Base-by-base conservation (phyloP, 306 rosid species). In the Urtica urens region DNA sequence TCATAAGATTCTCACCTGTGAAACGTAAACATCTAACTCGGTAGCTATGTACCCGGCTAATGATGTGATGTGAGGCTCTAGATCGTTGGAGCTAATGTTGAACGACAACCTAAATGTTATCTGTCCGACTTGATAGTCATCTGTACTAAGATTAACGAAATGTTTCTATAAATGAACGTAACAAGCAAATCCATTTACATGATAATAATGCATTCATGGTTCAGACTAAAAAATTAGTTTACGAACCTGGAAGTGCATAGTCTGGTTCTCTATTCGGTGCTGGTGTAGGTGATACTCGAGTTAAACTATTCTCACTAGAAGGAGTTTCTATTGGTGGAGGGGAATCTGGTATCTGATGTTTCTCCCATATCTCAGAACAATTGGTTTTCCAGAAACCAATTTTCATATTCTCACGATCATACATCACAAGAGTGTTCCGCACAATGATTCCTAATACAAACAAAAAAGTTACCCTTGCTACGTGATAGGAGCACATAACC, bases 371-470 rank as follows among this genome's bases (percentile, higher is more conserved):
- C 72, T 85, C 94, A 2, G 94, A 77, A 82, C 99, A 92, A 66
- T 92, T 92, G 50, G 99, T 92, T 76, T 92, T 85, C 99, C 94
- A 85, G 54, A 90, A 92, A 63, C 99, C 99, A 69, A 92, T 55
- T 60, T 72, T 85, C 12, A 80, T 51, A 73, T 71, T 61, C 67
- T 75, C 78, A 54, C 96, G 90, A 59, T 85, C 99, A 71, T 92
- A 92, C 52, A 30, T 79, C 24, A 92, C 96, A 69, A 92, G 87
- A 48, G 86, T 82, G 67, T 92, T 92, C 45, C 99, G 94, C 46
- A 82, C 99, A 57, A 90, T 7, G 28, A 90, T 92, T 34, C 96
- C 99, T 92, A 28, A 46, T 17, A 54, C 35, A 61, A 51, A 40
- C 24, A 60, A 49, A 51, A 10, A 26, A 48, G 24, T 29, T 27